These are phyloP conservation scores for Aureobasidium lini DNA, from an alignment of 2,329 filamentous ascomycete genomes.

Conservation along the genomic window DNA sequence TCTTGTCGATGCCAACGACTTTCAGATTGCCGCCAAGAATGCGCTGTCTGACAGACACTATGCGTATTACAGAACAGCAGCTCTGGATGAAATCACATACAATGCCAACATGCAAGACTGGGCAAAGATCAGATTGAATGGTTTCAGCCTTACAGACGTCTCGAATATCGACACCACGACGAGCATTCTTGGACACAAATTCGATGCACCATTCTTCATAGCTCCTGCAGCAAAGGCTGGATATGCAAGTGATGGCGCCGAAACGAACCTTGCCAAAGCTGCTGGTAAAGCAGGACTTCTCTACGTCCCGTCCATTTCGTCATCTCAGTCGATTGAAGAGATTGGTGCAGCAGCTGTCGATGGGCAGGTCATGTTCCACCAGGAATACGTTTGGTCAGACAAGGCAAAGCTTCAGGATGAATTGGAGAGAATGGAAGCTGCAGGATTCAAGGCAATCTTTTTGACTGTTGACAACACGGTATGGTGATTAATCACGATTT, in stretches of 20 bases:
- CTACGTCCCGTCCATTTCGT: constrained; percentile 40
- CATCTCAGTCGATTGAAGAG: constrained; percentile 27
- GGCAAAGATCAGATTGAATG: constrained; percentile 23
- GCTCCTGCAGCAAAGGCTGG: constrained; percentile 91
- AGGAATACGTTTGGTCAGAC: constrained; percentile 33
- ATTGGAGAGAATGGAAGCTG: constrained; percentile 26
- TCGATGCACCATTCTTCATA: constrained; percentile 82
- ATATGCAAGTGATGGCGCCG: constrained; percentile 69
- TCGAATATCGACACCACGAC: constrained; percentile 40
- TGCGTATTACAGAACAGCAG: constrained; percentile 24
- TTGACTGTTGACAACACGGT: constrained; percentile 33
- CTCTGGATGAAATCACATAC: constrained; percentile 25
- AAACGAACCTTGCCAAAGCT: constrained; percentile 44
- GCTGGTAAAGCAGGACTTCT: constrained; percentile 43
- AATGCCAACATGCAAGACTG: constrained; percentile 23
- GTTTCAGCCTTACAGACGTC: constrained; percentile 22
- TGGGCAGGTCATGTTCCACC: constrained; percentile 34
- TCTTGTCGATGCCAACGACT: constrained; percentile 22
- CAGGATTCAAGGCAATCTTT: constrained; percentile 34
- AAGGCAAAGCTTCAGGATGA: constrained; percentile 25
- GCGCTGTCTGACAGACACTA: constrained; percentile 26
- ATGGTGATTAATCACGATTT: background rate
- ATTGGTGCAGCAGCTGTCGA: constrained; percentile 34
- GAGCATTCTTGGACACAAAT: constrained; percentile 81
- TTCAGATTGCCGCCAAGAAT: constrained; percentile 35